Percentiles rank a stretch among this genome's conserved stretches.
Evolutionary conservation across 345 rosid genomes (phyloP).

Genomic region (Sonneratia alba): DNA sequence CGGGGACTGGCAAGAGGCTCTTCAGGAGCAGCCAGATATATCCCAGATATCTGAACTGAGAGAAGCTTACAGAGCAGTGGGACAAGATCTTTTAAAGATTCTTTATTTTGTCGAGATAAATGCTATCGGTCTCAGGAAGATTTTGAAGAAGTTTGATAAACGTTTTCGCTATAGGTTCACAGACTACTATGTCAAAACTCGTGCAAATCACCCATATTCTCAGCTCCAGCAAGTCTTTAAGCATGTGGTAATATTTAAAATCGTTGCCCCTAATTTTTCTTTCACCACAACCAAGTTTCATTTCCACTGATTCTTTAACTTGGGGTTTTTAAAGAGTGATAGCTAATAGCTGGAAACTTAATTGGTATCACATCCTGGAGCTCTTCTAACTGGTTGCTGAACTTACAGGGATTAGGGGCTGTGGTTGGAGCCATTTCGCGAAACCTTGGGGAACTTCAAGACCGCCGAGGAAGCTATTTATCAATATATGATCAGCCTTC

Average conservation of each 20-base stretch:
- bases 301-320: no score
- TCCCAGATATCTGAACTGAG: constrained; percentile 49
- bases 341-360: neutral
- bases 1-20: constrained; percentile 56
- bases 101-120: constrained; percentile 81
- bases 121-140: constrained; percentile 87
- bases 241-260: constrained; percentile 70
- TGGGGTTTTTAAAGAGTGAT: neutral
- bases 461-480: constrained; percentile 82
- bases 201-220: constrained; percentile 97
- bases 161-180: constrained; percentile 91
- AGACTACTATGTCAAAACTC: constrained; percentile 83
- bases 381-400: neutral
- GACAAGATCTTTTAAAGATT: constrained; percentile 69
- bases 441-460: constrained; percentile 97
- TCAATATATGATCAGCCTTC: constrained; percentile 91
- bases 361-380: neutral
- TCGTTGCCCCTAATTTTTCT: constrained; percentile 7
- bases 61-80: constrained; percentile 73
- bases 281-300: neutral
- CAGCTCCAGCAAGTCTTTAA: constrained; percentile 98
- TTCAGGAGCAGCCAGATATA: constrained; percentile 59
- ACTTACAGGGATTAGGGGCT: constrained; percentile 84
- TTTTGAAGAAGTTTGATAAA: constrained; percentile 93
- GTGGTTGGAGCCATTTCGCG: constrained; percentile 98